Conservation (phyloP, 31 red algal species). For the Odonthalia washingtoniensis region DNA sequence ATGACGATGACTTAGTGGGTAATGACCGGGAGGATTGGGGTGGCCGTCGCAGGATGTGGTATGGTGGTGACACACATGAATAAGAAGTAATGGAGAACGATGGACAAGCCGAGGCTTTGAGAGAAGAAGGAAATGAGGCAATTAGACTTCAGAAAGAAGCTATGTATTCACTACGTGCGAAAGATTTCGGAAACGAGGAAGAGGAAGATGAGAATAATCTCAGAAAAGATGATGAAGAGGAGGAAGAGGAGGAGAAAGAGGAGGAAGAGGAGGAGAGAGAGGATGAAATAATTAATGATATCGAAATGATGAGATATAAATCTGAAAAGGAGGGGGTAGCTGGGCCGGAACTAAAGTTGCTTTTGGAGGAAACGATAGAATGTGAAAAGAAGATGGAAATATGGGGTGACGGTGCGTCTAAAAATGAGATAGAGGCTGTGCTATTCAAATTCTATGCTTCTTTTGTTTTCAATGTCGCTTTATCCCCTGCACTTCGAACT, state of each 20-base stretch:
- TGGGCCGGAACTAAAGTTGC: conserved; percentile 28
- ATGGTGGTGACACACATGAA: conserved; percentile 81
- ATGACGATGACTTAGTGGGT: conserved; percentile 32
- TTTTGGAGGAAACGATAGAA: conserved; percentile 32
- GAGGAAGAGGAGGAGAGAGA: conserved; percentile 48
- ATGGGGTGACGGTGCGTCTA: background rate
- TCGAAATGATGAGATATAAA: conserved; percentile 26
- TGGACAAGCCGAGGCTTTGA: conserved; percentile 62
- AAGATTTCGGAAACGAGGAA: conserved; percentile 61
- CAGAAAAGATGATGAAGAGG: background rate
- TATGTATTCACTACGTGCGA: conserved; percentile 41
- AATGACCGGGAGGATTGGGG: conserved; percentile 64
- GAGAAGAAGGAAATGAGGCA: conserved; percentile 76
- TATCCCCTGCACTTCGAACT: conserved; percentile 51
- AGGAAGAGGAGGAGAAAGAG: background rate
- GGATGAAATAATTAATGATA: background rate
- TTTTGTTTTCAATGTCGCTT: conserved; percentile 44
- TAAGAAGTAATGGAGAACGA: conserved; percentile 83
- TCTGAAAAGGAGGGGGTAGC: conserved; percentile 24
- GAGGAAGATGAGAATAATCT: conserved; percentile 50
- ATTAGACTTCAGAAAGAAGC: conserved; percentile 66
- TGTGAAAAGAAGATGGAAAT: conserved; percentile 31
- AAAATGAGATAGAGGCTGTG: conserved; percentile 26
- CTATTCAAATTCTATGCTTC: conserved; percentile 40
- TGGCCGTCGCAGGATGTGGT: conserved; percentile 51